phyloP scores from a whole-genome alignment of 805 yeast genomes.

The Wickerhamomyces canadensis region DNA sequence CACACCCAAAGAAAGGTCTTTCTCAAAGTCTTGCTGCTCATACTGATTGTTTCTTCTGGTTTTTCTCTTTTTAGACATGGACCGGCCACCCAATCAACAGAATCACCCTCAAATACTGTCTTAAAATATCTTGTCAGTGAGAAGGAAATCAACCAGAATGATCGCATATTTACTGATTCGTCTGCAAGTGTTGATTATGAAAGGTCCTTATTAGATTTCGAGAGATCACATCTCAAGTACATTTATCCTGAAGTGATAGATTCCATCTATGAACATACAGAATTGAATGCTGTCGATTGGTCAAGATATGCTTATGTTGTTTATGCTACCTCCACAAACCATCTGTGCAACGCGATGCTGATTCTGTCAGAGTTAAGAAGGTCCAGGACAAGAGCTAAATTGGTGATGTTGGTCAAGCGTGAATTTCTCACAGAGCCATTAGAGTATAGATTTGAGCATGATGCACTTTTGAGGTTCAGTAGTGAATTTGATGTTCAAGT shows the following conservation, averaged over 20 bases:
- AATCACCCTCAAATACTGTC: too few species aligned
- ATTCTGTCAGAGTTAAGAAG: conserved; percentile 37
- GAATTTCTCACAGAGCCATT: conserved; percentile 22
- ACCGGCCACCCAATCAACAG: too few species aligned
- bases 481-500: conserved; percentile 10
- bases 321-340: conserved; percentile 49
- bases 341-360: conserved; percentile 47
- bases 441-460: conserved; percentile 6
- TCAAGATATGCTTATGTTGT: conserved; percentile 48
- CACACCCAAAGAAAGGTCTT: too few species aligned
- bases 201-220: too few species aligned
- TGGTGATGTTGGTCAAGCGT: conserved; percentile 38
- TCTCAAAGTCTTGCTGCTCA: too few species aligned
- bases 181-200: too few species aligned
- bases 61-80: too few species aligned
- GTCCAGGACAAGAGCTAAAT: conserved; percentile 36
- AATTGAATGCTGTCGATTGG: conserved; percentile 32
- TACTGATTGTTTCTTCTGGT: too few species aligned
- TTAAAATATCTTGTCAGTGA: too few species aligned
- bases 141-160: too few species aligned
- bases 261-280: conserved; percentile 12
- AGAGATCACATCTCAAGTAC: conserved; percentile 18
- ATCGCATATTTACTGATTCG: too few species aligned
- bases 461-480: conserved; percentile 7
- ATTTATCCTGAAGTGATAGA: conserved; percentile 22